Base-by-base conservation (phyloP, 2,329 filamentous ascomycete species). In the Penicillium sp. region DNA sequence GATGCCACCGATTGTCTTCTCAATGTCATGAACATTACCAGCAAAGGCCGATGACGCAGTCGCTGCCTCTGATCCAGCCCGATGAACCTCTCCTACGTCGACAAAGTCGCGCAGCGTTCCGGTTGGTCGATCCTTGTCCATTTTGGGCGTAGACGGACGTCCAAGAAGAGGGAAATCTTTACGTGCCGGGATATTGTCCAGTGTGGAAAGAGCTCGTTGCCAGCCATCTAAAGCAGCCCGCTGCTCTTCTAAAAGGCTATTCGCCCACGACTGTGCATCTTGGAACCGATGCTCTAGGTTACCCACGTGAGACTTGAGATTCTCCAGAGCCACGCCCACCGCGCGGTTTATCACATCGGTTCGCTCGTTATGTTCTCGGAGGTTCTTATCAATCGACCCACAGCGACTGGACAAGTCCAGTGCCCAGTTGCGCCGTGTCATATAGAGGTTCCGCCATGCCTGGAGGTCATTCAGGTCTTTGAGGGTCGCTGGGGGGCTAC, bases 361-460 rank as follows among this genome's bases (percentile, higher is more conserved):
- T 37, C 72, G 70, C 53, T 75, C 72, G 54, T 74, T 74, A 47
- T 75, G 83, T 54, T 86, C 81, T 66, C 85, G 80, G 20, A 86
- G 81, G 59, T 81, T 76, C 50, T 79, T 77, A 50, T 86, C 85
- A 78, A 91, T 87, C 48, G 78, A 78, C 48, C 80, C 80, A 65
- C 90, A 93, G 63, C 88, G 86, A 26, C 87, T 84, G 7, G 88
- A 82, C 34, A 95, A 76, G 38, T 80, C 81, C 51, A 87, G 76
- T 0, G 92, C 89, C 94, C 94, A 99, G 63, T 83, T 81, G 66
- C 88, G 85, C 57, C 94, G 87, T 56, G 87, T 83, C 72, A 87
- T 88, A 79, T 94, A 97, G 22, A 97, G 80, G 43, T 87, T 85
- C 71, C 91, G 89, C 93, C 94, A 99, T 84, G 92, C 88, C 67